These are phyloP conservation scores for Aspergillus sp. DNA, from an alignment of 2,329 filamentous ascomycete species.

Conservation along the genomic window DNA sequence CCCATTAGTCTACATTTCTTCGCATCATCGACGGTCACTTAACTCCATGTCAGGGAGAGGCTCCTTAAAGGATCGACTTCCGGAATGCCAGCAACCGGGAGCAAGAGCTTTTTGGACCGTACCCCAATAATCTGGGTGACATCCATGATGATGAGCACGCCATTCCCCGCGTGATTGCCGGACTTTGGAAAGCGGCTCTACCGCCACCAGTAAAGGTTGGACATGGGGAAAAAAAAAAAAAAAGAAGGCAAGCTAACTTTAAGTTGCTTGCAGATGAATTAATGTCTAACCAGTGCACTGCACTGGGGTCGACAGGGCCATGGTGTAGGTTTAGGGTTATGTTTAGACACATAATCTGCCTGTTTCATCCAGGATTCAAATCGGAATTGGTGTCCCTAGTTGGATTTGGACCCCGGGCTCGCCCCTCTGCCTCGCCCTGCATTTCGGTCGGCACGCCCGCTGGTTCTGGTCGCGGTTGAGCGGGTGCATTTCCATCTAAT, in stretches of 20 bases:
- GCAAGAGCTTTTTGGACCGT: not conserved
- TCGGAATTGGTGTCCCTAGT: not conserved
- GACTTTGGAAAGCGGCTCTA: not conserved
- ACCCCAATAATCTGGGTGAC: not conserved
- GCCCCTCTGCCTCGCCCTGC: slow-evolving; percentile 16
- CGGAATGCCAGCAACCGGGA: not conserved
- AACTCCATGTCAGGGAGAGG: not conserved
- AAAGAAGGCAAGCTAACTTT: not conserved
- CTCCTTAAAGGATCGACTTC: not conserved
- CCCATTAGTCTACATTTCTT: not conserved
- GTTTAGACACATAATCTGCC: not conserved
- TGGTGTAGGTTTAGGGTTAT: not conserved
- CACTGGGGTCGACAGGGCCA: not conserved
- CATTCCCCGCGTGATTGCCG: not conserved
- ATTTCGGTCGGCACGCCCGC: slow-evolving; percentile 2
- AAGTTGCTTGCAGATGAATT: not conserved
- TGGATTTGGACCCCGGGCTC: not conserved
- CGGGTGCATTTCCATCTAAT: slow-evolving; percentile 1
- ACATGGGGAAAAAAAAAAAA: not conserved
- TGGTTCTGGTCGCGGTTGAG: slow-evolving; percentile 1
- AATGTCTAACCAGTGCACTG: not conserved
- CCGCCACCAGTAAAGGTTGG: not conserved
- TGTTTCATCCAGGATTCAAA: not conserved
- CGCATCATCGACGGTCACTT: not conserved
- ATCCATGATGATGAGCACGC: not conserved